A percentile compares a stretch with the other conserved stretches of the same genome.
These are phyloP conservation scores for Mortierella sp. DNA, from an alignment of 371 early-diverging fungal species.

Conservation along the genomic window DNA sequence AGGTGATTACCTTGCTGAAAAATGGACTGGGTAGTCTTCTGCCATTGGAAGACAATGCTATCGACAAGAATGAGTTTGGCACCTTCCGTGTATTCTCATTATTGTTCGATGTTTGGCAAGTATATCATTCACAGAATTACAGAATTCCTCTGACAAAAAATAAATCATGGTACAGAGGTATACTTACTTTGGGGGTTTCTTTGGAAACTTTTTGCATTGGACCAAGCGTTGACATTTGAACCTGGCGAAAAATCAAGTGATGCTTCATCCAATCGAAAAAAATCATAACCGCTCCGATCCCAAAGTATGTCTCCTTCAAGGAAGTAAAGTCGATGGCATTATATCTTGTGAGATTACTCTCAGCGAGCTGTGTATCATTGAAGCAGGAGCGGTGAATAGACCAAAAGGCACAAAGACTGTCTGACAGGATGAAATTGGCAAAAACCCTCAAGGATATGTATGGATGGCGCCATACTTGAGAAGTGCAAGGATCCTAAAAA, in stretches of 20 bases:
- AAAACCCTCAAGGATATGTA: not conserved
- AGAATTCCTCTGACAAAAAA: not conserved
- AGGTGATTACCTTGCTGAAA: not conserved
- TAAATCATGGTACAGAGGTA: not conserved
- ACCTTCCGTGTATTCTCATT: not conserved
- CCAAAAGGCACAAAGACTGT: not conserved
- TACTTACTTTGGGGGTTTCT: slow-evolving; percentile 2
- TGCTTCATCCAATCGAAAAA: not conserved
- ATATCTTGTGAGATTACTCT: not conserved
- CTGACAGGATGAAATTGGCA: not conserved
- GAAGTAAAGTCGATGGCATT: not conserved
- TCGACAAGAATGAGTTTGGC: not conserved
- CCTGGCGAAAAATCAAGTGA: not conserved
- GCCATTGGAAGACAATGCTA: not conserved
- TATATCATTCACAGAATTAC: not conserved
- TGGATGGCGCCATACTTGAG: not conserved
- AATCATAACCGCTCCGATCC: not conserved
- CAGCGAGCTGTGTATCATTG: not conserved
- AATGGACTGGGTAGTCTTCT: not conserved
- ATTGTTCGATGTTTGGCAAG: not conserved
- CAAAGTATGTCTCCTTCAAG: not conserved
- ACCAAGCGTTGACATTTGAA: not conserved
- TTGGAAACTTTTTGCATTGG: not conserved
- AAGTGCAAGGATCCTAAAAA: not conserved
- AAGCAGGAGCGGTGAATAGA: not conserved